Conservation (phyloP, 2,329 filamentous ascomycete species). For the Fusarium sp. region DNA sequence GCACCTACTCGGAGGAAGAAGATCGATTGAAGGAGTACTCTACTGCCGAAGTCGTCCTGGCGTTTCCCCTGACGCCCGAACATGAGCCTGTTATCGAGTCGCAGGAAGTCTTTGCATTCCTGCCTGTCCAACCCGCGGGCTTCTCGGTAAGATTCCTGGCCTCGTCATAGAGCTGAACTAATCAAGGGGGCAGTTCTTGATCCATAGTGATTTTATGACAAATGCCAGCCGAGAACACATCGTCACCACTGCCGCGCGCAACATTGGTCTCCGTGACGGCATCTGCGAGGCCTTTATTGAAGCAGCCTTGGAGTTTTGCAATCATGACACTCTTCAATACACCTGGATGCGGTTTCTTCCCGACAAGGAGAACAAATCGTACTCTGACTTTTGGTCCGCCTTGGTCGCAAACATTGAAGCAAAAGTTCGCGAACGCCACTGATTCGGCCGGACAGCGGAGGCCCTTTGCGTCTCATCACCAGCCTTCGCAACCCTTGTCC, state of each 20-base stretch:
- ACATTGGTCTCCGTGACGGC: not conserved
- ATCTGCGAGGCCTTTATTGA: slow-evolving; percentile 1
- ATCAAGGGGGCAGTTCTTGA: slow-evolving; percentile 23
- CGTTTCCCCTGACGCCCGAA: slow-evolving; percentile 16
- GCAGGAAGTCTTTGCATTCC: slow-evolving; percentile 29
- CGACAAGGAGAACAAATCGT: rapidly evolving
- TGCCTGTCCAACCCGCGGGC: slow-evolving; percentile 14
- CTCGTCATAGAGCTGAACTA: not conserved
- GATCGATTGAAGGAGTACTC: not conserved
- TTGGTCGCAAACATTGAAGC: not conserved
- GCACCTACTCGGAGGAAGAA: not conserved
- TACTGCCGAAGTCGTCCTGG: slow-evolving; percentile 28
- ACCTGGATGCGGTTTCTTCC: slow-evolving; percentile 31
- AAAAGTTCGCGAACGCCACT: not conserved
- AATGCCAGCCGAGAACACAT: slow-evolving; percentile 28
- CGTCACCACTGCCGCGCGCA: slow-evolving; percentile 19
- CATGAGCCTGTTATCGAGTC: not conserved
- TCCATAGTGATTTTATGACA: slow-evolving; percentile 32
- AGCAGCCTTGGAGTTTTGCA: slow-evolving; percentile 26
- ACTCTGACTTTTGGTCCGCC: slow-evolving; percentile 18
- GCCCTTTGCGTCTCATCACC: not conserved
- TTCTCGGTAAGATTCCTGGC: slow-evolving; percentile 4
- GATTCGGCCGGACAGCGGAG: not conserved
- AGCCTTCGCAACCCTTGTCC: not conserved
- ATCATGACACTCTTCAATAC: slow-evolving; percentile 23